Evolutionary conservation across 2,329 filamentous ascomycete genomes (phyloP).

Genomic region (Cytospora piceicola): DNA sequence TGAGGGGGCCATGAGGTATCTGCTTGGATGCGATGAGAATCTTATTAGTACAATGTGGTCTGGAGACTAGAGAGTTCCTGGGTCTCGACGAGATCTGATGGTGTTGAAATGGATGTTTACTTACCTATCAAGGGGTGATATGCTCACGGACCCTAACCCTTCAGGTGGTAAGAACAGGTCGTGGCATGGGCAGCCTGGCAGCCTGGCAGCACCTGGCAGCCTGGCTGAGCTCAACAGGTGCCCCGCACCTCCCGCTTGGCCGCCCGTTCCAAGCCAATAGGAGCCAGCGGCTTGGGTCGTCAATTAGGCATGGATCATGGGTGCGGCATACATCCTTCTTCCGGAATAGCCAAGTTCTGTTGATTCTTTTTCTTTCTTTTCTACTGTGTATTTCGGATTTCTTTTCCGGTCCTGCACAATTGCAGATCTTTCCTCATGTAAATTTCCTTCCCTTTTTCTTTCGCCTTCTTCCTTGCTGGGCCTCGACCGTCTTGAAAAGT

Average conservation of each 20-base stretch:
- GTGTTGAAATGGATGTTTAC: too few relatives aligned
- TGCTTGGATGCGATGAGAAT: too few relatives aligned
- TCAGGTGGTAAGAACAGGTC: too few relatives aligned
- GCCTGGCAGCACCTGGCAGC: too few relatives aligned
- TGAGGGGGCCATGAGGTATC: too few relatives aligned
- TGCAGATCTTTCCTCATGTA: neutral
- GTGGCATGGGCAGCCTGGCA: too few relatives aligned
- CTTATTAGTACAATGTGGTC: too few relatives aligned
- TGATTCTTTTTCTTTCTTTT: neutral
- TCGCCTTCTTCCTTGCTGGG: neutral
- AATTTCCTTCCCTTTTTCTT: neutral
- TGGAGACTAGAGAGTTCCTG: too few relatives aligned
- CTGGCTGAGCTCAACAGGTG: too few relatives aligned
- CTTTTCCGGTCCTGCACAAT: neutral
- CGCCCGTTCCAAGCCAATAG: neutral
- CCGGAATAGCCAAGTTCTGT: neutral
- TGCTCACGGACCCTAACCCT: neutral
- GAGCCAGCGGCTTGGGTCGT: neutral
- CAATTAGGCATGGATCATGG: neutral
- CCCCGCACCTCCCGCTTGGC: too few relatives aligned
- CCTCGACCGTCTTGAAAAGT: neutral
- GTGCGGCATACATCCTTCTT: neutral
- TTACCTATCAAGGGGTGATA: neutral
- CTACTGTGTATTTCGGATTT: constrained; percentile 3
- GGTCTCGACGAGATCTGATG: too few relatives aligned